Conservation (phyloP, 768 basidiomycete genomes). For the Lactifluus rugatus region DNA sequence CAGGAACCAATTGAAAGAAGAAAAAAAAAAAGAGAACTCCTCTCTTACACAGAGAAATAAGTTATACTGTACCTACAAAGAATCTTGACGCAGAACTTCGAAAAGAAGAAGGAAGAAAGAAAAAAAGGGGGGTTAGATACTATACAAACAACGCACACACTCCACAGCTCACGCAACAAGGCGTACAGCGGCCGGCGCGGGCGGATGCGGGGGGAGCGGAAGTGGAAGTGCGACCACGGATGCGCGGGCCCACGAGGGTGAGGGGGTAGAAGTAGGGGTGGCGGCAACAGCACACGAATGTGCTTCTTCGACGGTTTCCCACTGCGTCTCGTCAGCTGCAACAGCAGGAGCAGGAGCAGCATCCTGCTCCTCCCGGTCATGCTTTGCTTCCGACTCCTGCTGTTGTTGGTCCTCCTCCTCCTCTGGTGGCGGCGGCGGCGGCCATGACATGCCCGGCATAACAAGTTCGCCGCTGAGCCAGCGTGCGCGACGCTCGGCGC, state of each 20-base stretch:
- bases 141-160: too few relatives aligned
- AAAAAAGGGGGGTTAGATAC: not conserved
- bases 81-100: too few relatives aligned
- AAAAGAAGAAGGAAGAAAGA: not conserved
- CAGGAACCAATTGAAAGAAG: too few relatives aligned
- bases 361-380: too few relatives aligned
- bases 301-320: not conserved
- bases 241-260: not conserved
- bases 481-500: conserved; percentile 22
- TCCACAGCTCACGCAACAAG: not conserved
- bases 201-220: not conserved
- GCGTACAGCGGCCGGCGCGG: not conserved
- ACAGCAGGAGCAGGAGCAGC: too few relatives aligned
- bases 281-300: not conserved
- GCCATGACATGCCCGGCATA: conserved; percentile 13
- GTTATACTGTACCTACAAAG: too few relatives aligned
- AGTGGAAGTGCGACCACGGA: conserved; percentile 10
- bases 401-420: not conserved
- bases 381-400: not conserved
- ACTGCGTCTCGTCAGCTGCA: too few relatives aligned
- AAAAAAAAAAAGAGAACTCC: too few relatives aligned
- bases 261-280: not conserved
- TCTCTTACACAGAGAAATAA: too few relatives aligned
- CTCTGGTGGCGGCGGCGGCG: not conserved
- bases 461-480: conserved; percentile 26